Evolutionary conservation across 345 rosid genomes (phyloP).

Genomic region (Gossypium longicalyx): DNA sequence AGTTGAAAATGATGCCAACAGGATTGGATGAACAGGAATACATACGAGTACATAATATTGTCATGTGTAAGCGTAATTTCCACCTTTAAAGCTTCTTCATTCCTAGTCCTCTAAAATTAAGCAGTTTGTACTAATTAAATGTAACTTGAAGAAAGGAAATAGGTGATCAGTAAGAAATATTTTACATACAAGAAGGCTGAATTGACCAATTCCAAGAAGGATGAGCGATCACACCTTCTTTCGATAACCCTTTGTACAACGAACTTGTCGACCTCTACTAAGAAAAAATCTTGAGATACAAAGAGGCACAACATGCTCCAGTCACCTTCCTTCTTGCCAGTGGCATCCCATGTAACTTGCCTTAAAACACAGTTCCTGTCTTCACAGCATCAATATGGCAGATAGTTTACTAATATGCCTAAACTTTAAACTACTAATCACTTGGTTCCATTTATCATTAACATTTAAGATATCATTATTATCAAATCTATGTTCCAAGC

Average conservation of each 20-base stretch:
- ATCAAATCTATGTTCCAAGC: not conserved
- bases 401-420: not conserved
- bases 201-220: not conserved
- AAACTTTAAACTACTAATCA: not conserved
- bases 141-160: not conserved
- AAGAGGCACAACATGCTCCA: not conserved
- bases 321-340: not conserved
- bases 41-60: no score
- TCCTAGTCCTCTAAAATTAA: no score
- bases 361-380: not conserved
- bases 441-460: not conserved
- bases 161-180: not conserved
- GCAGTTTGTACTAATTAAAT: no score
- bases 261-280: not conserved
- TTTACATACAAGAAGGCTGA: not conserved
- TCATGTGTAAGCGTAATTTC: no score
- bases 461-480: not conserved
- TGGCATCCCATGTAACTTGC: not conserved
- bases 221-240: not conserved
- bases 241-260: not conserved
- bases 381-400: not conserved
- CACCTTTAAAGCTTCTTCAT: no score
- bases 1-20: no score
- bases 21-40: no score
- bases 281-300: not conserved